Base-by-base conservation (phyloP, 768 basidiomycete genomes). In the Collybiopsis luxurians region DNA sequence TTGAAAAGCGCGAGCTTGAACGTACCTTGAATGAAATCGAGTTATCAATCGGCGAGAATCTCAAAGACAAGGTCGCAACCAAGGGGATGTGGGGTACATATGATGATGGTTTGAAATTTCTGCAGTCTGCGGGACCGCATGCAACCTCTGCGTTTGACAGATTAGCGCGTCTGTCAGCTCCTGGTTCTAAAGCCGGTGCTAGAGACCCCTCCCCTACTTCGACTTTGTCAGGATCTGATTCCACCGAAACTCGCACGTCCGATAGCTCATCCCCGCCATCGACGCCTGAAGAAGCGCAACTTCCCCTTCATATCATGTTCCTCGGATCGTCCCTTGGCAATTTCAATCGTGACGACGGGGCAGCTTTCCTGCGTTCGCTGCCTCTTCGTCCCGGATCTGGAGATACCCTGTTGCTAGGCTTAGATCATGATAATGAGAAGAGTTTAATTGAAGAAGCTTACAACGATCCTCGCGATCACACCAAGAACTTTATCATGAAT, bases 251-350 rank as follows among this genome's bases (percentile, higher is more conserved):
- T 34, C 51, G 57, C 2, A 55, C 60, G 31, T 57, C 43, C 10
- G 63, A 67, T 36, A 65, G 61, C 2, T 67, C 63, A n/a, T 55
- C 64, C 13, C 61, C 71, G 2, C 76, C 77, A 10, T 80, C 83
- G 21, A 82, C 80, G 0, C 81, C 79, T 40, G 82, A 78, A 21
- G 70, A 70, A 24, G 63, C 65, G 21, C 68, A 74, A 44, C 69
- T 73, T 2, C 86, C 90, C 13, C 69, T 93, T 30, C 95, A 97
- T 65, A 75, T 98, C 53, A 75, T 98, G 59, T 98, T 97, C 75
- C 76, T 98, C 17, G 97, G 96, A 0, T 95, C 91, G 0, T 92
- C 92, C 0, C 68, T 98, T 6, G 97, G 95, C 6, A 98, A 98
- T 75, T 98, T 98, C 69, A 64, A 77, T 4, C 81, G 93, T 12